Base-by-base conservation (phyloP, 2,329 filamentous ascomycete species). In the Botrytis deweyae region DNA sequence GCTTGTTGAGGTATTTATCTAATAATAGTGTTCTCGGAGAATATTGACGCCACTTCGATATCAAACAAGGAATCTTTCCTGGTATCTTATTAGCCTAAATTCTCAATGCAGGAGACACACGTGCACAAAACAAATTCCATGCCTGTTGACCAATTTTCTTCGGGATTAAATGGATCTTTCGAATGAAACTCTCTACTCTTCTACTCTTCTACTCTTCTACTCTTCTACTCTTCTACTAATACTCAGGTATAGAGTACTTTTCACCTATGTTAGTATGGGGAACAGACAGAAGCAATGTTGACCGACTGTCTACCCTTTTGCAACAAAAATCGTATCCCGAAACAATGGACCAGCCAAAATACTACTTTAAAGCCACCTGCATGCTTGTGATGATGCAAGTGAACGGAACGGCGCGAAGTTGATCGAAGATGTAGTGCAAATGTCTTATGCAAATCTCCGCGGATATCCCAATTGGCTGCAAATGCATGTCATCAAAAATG, bases 311-410 rank as follows among this genome's bases (percentile, higher is more conserved):
- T 29, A 20, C 8, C 2, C 5, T 29, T 42, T 29, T 29, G 33
- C 16, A 58, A 10, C 18, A 55, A 9, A 58, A 9, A n/a, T 7
- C 18, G 49, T 49, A 42, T 68, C 25, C 66, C 49, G 36, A 68
- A 42, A 42, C 49, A 58, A 68, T 33, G 66, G 66, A 68, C n/a
- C 49, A 18, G 22, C 66, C 49, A 49, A 68, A 25, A 44, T 55
- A 40, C n/a, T 68, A 22, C n/a, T 58, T 68, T 4, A 58, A 33
- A 20, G 49, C 36, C 10, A 18, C 49, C 36, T 42, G 66, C 66
- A 68, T 68, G 10, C n/a, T 33, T 68, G 22, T 58, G 9, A 67
- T 40, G 33, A 58, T 68, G 49, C 49, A 68, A 68, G 25, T 58
- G 16, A 38, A 12, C 49, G 36, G 36, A n/a, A 33, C 25, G 36